Evolutionary conservation across 2,329 filamentous ascomycete species (phyloP).

Genomic region (Monilinia fructicola): DNA sequence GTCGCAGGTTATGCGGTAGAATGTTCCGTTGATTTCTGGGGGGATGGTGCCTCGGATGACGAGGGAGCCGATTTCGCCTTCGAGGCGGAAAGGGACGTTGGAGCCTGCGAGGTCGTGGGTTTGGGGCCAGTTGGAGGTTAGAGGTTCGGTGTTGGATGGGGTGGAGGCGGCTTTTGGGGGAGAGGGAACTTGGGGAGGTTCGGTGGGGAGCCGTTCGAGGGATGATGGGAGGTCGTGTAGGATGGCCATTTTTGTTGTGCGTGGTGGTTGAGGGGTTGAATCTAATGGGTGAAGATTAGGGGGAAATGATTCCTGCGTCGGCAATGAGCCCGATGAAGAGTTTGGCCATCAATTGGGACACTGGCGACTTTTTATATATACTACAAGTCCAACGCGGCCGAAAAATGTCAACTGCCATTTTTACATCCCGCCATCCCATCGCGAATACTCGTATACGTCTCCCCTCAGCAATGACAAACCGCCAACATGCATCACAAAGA

Average conservation of each 20-base stretch:
- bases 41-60: constrained; percentile 44
- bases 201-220: neutral
- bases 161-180: neutral
- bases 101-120: constrained; percentile 7
- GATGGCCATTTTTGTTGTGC: neutral
- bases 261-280: too few relatives aligned
- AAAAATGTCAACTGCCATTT: neutral
- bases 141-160: too few relatives aligned
- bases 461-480: neutral
- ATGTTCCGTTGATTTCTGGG: constrained; percentile 45
- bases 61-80: constrained; percentile 43
- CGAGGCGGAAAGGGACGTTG: constrained; percentile 28
- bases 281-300: neutral
- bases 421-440: neutral
- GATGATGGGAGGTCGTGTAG: neutral
- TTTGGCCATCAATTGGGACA: too few relatives aligned
- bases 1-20: constrained; percentile 46
- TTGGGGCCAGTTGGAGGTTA: neutral
- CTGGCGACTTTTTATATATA: neutral
- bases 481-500: neutral
- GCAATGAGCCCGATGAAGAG: neutral
- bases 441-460: neutral
- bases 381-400: neutral
- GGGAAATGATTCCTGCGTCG: neutral
- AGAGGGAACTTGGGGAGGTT: neutral